Percentiles rank a stretch among this genome's conserved stretches.
phyloP scores from a whole-genome alignment of 148 eudicot genomes.

The Vaccinium macrocarpon region DNA sequence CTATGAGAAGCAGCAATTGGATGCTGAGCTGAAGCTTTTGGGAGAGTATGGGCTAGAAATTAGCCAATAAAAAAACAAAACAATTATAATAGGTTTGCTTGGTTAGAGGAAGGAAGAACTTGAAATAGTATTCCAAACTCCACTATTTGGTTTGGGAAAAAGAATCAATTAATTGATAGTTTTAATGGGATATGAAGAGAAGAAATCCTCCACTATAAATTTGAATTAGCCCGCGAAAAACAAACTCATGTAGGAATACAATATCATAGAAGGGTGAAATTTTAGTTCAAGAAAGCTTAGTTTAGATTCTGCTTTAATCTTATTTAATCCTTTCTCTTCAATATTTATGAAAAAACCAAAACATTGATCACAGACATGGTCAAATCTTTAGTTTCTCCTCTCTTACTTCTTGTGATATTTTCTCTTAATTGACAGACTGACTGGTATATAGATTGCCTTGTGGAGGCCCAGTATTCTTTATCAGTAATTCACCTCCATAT shows the following conservation, averaged over 20 bases:
- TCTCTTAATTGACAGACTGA: not conserved
- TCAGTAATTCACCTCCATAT: not conserved
- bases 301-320: too few species aligned
- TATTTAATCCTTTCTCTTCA: not conserved
- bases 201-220: not conserved
- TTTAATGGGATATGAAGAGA: not conserved
- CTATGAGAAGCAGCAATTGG: conserved; percentile 40
- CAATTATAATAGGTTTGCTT: not conserved
- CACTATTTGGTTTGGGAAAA: not conserved
- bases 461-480: not conserved
- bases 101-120: not conserved
- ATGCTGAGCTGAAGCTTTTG: conserved; percentile 39
- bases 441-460: not conserved
- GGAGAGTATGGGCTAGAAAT: conserved; percentile 34
- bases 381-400: not conserved
- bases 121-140: not conserved
- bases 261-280: not conserved
- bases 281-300: not conserved
- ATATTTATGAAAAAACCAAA: too few species aligned
- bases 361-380: not conserved
- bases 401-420: not conserved
- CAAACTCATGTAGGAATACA: not conserved
- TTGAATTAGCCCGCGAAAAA: not conserved
- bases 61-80: too few species aligned
- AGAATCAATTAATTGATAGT: not conserved